Evolutionary conservation across 2,329 filamentous ascomycete species (phyloP).

Genomic region (Claviceps sp.): DNA sequence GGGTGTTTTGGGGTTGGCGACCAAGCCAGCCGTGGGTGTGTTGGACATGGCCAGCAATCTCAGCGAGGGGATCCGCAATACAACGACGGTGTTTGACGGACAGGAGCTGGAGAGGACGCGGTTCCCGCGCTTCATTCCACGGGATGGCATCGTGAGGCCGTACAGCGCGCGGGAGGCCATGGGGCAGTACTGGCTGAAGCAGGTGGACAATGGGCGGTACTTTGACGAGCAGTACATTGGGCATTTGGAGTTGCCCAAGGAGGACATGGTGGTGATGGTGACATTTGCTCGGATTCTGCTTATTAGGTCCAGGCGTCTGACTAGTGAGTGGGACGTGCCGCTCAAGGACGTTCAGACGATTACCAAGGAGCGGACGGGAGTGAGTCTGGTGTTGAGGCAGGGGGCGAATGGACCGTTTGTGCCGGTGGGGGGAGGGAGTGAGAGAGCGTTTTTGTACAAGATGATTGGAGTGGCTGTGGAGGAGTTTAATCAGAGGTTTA

Average conservation of each 20-base stretch:
- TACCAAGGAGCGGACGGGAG: slow-evolving; percentile 86
- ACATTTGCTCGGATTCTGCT: slow-evolving; percentile 82
- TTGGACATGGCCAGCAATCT: slow-evolving; percentile 96
- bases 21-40: slow-evolving; percentile 91
- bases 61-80: slow-evolving; percentile 94
- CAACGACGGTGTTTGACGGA: slow-evolving; percentile 93
- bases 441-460: slow-evolving; percentile 47
- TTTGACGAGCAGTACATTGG: slow-evolving; percentile 97
- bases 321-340: slow-evolving; percentile 90
- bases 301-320: slow-evolving; percentile 72
- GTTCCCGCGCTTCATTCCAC: slow-evolving; percentile 81
- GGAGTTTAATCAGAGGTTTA: slow-evolving; percentile 52
- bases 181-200: slow-evolving; percentile 97
- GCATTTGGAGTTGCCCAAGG: slow-evolving; percentile 78
- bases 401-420: slow-evolving; percentile 91
- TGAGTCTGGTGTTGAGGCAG: slow-evolving; percentile 77
- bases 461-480: slow-evolving; percentile 54
- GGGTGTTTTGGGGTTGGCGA: slow-evolving; percentile 83
- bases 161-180: slow-evolving; percentile 92
- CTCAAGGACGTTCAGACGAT: slow-evolving; percentile 96
- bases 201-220: slow-evolving; percentile 91
- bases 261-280: slow-evolving; percentile 82
- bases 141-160: slow-evolving; percentile 84
- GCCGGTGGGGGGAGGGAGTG: slow-evolving; percentile 78
- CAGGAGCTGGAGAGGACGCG: slow-evolving; percentile 89